phyloP scores from a whole-genome alignment of 2,329 filamentous ascomycete species.

The Coniella lustricola region DNA sequence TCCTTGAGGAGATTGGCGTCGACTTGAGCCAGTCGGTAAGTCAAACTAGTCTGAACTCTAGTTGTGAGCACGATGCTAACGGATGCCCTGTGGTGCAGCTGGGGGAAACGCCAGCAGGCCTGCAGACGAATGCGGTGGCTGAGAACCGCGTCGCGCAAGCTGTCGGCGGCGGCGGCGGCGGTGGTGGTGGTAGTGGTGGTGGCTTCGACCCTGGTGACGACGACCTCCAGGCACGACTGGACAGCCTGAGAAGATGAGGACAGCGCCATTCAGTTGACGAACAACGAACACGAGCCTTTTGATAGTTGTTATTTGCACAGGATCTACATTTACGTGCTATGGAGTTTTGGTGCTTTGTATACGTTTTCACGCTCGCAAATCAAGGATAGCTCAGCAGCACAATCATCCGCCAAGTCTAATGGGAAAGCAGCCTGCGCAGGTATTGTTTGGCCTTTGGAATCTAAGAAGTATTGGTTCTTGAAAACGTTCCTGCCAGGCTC shows the following conservation, averaged over 20 bases:
- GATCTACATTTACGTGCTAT: too few species aligned
- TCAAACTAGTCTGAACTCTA: conserved; percentile 18
- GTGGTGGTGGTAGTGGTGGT: too few species aligned
- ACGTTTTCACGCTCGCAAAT: not conserved
- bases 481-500: too few species aligned
- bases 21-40: conserved; percentile 84
- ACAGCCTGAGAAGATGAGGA: conserved; percentile 64
- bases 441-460: too few species aligned
- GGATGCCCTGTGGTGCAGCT: conserved; percentile 48
- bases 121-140: conserved; percentile 65
- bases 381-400: not conserved
- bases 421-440: too few species aligned
- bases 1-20: conserved; percentile 93
- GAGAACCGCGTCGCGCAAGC: conserved; percentile 82
- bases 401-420: not conserved
- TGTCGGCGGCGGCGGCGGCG: conserved; percentile 61
- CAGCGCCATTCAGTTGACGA: not conserved
- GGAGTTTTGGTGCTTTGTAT: not conserved
- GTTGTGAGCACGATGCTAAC: conserved; percentile 19
- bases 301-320: too few species aligned
- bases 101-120: conserved; percentile 79
- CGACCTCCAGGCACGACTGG: conserved; percentile 86
- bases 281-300: not conserved
- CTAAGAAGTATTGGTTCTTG: too few species aligned
- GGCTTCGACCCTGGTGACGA: conserved; percentile 78